Percentiles rank a stretch among this genome's conserved stretches.
These are phyloP conservation scores for Alternaria hordeiaustralica DNA, from an alignment of 2,329 filamentous ascomycete species.

Conservation along the genomic window DNA sequence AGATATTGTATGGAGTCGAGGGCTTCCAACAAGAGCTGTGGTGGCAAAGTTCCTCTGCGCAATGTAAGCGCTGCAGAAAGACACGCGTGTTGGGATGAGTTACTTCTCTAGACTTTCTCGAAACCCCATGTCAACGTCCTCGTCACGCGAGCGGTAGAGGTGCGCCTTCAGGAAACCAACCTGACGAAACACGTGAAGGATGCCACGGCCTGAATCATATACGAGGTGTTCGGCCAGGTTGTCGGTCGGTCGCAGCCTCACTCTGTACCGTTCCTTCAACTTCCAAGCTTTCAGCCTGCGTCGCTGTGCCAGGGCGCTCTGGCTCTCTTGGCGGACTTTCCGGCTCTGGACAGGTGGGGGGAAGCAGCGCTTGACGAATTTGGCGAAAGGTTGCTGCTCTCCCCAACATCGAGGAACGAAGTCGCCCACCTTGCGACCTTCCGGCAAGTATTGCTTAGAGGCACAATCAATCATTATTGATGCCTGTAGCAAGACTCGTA, in stretches of 20 bases:
- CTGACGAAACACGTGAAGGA: not conserved
- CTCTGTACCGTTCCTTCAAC: not conserved
- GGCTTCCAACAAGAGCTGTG: not conserved
- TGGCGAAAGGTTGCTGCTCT: not conserved
- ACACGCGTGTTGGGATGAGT: too few species aligned
- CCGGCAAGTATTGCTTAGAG: too few species aligned
- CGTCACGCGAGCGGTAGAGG: not conserved
- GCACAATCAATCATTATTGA: not conserved
- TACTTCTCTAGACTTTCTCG: not conserved
- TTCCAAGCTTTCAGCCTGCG: not conserved
- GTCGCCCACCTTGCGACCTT: too few species aligned
- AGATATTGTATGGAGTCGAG: not conserved
- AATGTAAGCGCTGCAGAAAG: too few species aligned
- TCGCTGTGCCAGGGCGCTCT: not conserved
- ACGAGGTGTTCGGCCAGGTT: not conserved
- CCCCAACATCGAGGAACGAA: too few species aligned
- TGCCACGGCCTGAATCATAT: not conserved
- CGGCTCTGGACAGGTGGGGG: accelerated
- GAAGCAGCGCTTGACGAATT: not conserved
- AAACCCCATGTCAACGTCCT: not conserved
- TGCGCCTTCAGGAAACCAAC: not conserved
- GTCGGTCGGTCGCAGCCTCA: not conserved
- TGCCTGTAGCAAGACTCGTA: not conserved
- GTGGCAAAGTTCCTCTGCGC: not conserved
- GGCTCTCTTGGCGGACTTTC: not conserved